phyloP scores from a whole-genome alignment of 225 moss, liverwort and hornwort genomes.

The Rhytidiadelphus loreus region DNA sequence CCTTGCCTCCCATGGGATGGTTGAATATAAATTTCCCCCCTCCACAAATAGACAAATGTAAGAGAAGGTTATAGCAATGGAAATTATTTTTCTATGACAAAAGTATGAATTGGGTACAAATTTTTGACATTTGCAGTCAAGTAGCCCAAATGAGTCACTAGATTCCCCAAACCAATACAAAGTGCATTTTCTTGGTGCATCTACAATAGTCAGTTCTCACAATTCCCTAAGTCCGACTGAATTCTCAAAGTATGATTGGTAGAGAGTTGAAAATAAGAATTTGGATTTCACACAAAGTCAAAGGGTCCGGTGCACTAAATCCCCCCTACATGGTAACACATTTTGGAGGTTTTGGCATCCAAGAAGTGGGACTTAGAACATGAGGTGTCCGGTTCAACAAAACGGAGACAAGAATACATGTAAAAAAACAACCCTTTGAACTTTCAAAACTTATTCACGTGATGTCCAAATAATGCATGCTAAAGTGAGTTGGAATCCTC shows the following conservation, averaged over 20 bases:
- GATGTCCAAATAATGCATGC: neutral
- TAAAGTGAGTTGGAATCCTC: neutral
- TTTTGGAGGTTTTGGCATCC: neutral
- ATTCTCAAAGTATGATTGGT: no score
- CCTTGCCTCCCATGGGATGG: neutral
- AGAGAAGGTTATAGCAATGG: neutral
- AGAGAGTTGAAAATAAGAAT: neutral
- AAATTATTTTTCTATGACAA: neutral
- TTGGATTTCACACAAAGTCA: neutral
- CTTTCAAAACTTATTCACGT: neutral
- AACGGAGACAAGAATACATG: rapidly evolving
- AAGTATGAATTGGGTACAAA: neutral
- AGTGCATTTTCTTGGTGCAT: neutral
- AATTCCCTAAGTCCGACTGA: rapidly evolving
- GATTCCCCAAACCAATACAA: rapidly evolving
- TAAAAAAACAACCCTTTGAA: no score
- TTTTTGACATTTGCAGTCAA: neutral
- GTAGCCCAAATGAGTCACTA: neutral
- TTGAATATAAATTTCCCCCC: neutral
- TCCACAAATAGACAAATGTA: neutral
- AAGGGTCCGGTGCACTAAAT: neutral
- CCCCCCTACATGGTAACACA: no score
- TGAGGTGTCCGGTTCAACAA: no score
- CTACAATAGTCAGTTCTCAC: neutral
- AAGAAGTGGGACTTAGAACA: neutral